Conservation (phyloP, 2,329 filamentous ascomycete species). For the Sporothrix dimorphospora region DNA sequence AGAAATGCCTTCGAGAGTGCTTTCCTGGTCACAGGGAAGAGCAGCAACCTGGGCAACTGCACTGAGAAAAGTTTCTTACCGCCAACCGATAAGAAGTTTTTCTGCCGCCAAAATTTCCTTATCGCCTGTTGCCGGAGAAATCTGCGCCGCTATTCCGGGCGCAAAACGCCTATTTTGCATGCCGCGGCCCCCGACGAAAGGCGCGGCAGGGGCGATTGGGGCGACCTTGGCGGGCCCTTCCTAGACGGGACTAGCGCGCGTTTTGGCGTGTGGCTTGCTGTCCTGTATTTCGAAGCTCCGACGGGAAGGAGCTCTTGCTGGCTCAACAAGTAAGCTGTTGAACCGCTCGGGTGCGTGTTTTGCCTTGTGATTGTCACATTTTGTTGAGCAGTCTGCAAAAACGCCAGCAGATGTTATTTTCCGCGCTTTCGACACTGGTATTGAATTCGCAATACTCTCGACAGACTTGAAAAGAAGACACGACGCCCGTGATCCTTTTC, state of each 20-base stretch:
- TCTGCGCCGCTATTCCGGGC: neutral
- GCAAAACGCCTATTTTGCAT: neutral
- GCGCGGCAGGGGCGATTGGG: neutral
- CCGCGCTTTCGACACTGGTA: neutral
- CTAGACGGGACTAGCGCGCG: neutral
- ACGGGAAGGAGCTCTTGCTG: conserved; percentile 19
- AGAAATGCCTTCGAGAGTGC: neutral
- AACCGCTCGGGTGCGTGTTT: neutral
- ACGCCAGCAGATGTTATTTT: neutral
- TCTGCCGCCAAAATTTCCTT: conserved; percentile 32
- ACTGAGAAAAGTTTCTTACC: conserved; percentile 22
- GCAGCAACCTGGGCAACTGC: neutral
- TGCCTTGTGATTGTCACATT: conserved; percentile 13
- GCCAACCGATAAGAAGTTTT: conserved; percentile 32
- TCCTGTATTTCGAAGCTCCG: neutral
- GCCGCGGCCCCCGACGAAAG: neutral
- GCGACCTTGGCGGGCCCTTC: neutral
- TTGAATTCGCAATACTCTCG: neutral
- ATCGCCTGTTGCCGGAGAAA: conserved; percentile 29
- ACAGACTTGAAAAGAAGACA: neutral
- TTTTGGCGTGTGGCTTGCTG: conserved; percentile 15
- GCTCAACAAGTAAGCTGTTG: conserved; percentile 24
- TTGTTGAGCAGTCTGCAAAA: conserved; percentile 17
- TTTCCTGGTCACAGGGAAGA: neutral
- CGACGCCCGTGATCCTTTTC: neutral